Percentiles rank a stretch among this genome's conserved stretches.
Evolutionary conservation across 352 stramenopile genomes (phyloP).

Genomic region (Phytophthora megakarya): DNA sequence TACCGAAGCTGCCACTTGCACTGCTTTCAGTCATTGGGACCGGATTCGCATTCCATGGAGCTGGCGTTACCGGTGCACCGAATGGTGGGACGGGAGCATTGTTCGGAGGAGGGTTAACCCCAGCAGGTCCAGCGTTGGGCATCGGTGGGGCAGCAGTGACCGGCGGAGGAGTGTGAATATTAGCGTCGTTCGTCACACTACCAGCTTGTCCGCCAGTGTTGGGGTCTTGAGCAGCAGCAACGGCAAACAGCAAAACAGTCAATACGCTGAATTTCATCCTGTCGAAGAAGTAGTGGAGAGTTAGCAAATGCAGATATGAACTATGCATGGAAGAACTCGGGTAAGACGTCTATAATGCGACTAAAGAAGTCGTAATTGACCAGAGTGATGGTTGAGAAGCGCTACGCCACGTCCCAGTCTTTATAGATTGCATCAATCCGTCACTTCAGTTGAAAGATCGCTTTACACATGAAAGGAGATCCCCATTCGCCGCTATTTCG

Average conservation of each 20-base stretch:
- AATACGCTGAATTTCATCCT: slow-evolving; percentile 17
- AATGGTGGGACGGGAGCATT: slow-evolving; percentile 4
- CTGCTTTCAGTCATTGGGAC: slow-evolving; percentile 23
- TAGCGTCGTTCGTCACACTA: slow-evolving; percentile 18
- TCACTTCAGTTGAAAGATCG: background rate
- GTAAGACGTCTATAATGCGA: slow-evolving; percentile 11
- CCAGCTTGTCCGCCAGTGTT: slow-evolving; percentile 29
- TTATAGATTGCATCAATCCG: slow-evolving; percentile 6
- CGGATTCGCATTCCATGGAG: slow-evolving; percentile 12
- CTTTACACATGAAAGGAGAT: background rate
- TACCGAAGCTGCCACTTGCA: slow-evolving; percentile 25
- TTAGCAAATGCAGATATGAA: slow-evolving; percentile 29
- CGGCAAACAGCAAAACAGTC: slow-evolving; percentile 13
- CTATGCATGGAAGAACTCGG: background rate
- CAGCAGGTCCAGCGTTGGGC: background rate
- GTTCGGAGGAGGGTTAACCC: background rate
- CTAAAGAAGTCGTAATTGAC: slow-evolving; percentile 8
- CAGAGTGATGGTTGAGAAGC: slow-evolving; percentile 8
- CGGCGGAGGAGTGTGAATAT: slow-evolving; percentile 5
- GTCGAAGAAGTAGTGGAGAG: slow-evolving; percentile 9
- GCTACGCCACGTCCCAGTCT: slow-evolving; percentile 10
- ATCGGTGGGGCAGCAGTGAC: background rate
- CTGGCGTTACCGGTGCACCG: slow-evolving; percentile 1
- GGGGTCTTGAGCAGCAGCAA: slow-evolving; percentile 30
- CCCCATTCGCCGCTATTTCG: background rate